A percentile compares a stretch with the other conserved stretches of the same genome.
Conservation (phyloP, 495 filamentous ascomycete species). For the Podospora appendiculata region DNA sequence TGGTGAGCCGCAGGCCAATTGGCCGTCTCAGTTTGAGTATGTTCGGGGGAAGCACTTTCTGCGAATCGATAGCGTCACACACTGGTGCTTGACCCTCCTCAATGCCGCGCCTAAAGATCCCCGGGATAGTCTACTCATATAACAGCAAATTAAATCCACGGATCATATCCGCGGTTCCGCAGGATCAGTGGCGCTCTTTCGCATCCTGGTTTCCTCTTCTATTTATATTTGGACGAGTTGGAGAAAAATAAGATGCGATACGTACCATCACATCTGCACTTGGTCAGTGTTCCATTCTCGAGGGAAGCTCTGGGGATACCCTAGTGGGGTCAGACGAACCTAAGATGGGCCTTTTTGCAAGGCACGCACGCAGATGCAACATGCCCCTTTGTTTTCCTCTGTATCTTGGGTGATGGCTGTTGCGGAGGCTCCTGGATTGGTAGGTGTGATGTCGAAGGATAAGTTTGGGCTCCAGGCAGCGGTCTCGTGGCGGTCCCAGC, state of each 20-base stretch:
- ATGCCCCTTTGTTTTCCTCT: slow-evolving; percentile 86
- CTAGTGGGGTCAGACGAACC: slow-evolving; percentile 28
- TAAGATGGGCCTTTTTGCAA: slow-evolving; percentile 91
- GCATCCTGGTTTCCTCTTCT: slow-evolving; percentile 17
- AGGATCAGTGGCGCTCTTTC: slow-evolving; percentile 9
- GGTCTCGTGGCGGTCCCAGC: slow-evolving; percentile 13
- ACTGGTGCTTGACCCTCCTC: slow-evolving; percentile 17
- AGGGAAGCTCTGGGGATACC: slow-evolving; percentile 1
- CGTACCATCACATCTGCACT: slow-evolving; percentile 44
- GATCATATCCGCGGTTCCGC: slow-evolving; percentile 16
- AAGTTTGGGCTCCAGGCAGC: slow-evolving; percentile 21
- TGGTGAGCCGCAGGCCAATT: slow-evolving; percentile 6
- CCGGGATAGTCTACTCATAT: slow-evolving; percentile 23
- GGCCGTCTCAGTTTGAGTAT: slow-evolving; percentile 15
- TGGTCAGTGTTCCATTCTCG: slow-evolving; percentile 8
- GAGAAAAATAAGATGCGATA: slow-evolving; percentile 14
- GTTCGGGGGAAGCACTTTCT: slow-evolving; percentile 6
- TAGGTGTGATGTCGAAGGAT: slow-evolving; percentile 25
- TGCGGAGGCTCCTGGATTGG: slow-evolving; percentile 26
- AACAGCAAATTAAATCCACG: slow-evolving; percentile 21
- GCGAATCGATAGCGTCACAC: slow-evolving; percentile 16
- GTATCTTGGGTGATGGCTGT: slow-evolving; percentile 50
- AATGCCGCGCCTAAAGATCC: slow-evolving; percentile 23
- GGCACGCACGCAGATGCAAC: slow-evolving; percentile 96
- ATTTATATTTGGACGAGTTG: slow-evolving; percentile 12